Evolutionary conservation across 164 flowering plant genomes (phyloP).

Genomic region (Dillenia turbinata): DNA sequence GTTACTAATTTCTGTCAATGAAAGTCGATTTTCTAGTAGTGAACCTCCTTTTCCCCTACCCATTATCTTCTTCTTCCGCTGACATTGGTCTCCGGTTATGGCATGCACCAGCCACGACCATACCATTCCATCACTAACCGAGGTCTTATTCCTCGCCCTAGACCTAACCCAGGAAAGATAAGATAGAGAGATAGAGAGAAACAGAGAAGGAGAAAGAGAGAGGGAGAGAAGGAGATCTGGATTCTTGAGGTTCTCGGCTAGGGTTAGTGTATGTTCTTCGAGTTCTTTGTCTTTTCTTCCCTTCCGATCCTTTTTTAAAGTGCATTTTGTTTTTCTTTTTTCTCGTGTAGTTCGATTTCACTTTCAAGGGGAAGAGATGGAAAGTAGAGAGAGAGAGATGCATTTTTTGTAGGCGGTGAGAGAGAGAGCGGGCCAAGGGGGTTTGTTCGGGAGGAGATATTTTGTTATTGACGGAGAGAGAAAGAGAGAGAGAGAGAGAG

Average conservation of each 20-base stretch:
- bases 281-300: constrained; percentile 1
- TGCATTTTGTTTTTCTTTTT: constrained; percentile 5
- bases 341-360: neutral
- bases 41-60: constrained; percentile 58
- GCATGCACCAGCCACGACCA: constrained; percentile 20
- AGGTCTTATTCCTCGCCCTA: constrained; percentile 7
- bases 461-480: too few species aligned
- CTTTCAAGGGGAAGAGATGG: neutral
- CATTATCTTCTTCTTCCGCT: constrained; percentile 55
- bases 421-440: too few species aligned
- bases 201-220: neutral
- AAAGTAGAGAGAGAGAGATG: constrained; percentile 8
- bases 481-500: too few species aligned
- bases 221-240: neutral
- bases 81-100: constrained; percentile 57
- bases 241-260: neutral
- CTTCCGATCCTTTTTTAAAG: constrained; percentile 12
- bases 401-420: constrained; percentile 26
- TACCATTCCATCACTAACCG: constrained; percentile 38
- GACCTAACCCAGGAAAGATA: neutral
- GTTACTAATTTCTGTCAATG: too few species aligned
- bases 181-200: constrained; percentile 2
- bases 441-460: too few species aligned
- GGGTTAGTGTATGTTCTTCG: constrained; percentile 19
- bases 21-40: too few species aligned